These are phyloP conservation scores for Pyrrhoderma noxium DNA, from an alignment of 1,284 basidiomycete species.

Conservation along the genomic window DNA sequence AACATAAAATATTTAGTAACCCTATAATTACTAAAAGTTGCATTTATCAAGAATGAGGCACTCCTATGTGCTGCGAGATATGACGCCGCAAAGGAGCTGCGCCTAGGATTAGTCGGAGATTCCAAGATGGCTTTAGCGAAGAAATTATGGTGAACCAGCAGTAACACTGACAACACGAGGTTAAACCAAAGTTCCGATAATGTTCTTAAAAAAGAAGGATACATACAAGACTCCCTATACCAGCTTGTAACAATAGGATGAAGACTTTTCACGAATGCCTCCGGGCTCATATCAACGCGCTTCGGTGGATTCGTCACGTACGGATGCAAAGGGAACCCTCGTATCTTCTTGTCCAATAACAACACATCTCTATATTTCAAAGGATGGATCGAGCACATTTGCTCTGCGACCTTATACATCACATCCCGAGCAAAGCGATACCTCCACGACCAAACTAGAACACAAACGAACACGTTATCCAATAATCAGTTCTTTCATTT, in stretches of 20 bases:
- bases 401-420: slow-evolving; percentile 8
- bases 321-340: slow-evolving; percentile 10
- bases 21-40: not conserved
- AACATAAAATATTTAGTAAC: not conserved
- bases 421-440: slow-evolving; percentile 17
- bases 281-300: not conserved
- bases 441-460: slow-evolving; percentile 16
- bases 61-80: slow-evolving; percentile 18
- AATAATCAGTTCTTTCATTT: no score
- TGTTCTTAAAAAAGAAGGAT: not conserved
- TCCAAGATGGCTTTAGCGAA: slow-evolving; percentile 19
- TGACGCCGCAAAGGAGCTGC: slow-evolving; percentile 19
- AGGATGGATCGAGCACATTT: slow-evolving; percentile 12
- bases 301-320: not conserved
- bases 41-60: slow-evolving; percentile 12
- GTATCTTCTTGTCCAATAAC: slow-evolving; percentile 18
- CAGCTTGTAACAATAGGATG: slow-evolving; percentile 6
- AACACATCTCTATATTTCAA: slow-evolving; percentile 17
- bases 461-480: not conserved
- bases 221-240: slow-evolving; percentile 13
- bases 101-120: slow-evolving; percentile 17
- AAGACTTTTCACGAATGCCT: slow-evolving; percentile 1
- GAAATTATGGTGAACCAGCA: slow-evolving; percentile 19
- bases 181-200: not conserved
- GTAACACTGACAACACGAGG: not conserved